Evolutionary conservation across 1,284 basidiomycete genomes (phyloP), one percentile per base, ranked within the genome.

Genomic region (Fistulina hepatica): DNA sequence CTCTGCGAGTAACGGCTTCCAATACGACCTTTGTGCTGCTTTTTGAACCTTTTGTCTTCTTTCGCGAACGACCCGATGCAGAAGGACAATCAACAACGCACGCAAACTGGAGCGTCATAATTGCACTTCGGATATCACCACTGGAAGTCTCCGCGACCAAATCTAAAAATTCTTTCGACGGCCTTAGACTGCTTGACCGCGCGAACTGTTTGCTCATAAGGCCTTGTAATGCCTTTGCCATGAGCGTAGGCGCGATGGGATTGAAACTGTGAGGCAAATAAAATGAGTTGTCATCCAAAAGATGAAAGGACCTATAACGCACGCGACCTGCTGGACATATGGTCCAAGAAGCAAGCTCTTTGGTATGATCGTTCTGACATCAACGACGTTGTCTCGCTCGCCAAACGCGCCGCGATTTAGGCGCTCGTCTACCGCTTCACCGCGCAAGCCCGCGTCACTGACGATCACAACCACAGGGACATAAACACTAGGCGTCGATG

Each of bases 91-190:
- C 60, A 11, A 64, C 54, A 12, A 70, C 50, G 49, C 69, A 83
- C 0, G 80, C 69, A 53, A 97, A 89, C 52, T 98, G 89, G 4
- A 97, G 66, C 0, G 83, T 78, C 76, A 93, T 97, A 44, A 95
- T 73, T 0, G 93, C 94, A 41, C 84, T 88, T 26, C 94, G 69
- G 13, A 98, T 83, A 53, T 98, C 94, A 0, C 94, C 94, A 49
- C 82, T 82, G 0, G 84, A 73, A 0, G 83, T 76, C 30, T 81
- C 74, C 2, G 91, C 73, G 37, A 97, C 70, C 5, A 78, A 57
- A 39, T 92, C 79, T 1, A 95, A 49, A 0, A 76, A 66, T 9
- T 82, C 78, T 41, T 76, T 73, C 1, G 76, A 61, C 1, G 75
- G 78, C 6, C 61, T 59, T 5, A 46, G 31, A 7, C 46, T 28